Evolutionary conservation across 1,284 basidiomycete genomes (phyloP), one percentile per base, ranked within the genome.

Genomic region (Chalciporus sp.): DNA sequence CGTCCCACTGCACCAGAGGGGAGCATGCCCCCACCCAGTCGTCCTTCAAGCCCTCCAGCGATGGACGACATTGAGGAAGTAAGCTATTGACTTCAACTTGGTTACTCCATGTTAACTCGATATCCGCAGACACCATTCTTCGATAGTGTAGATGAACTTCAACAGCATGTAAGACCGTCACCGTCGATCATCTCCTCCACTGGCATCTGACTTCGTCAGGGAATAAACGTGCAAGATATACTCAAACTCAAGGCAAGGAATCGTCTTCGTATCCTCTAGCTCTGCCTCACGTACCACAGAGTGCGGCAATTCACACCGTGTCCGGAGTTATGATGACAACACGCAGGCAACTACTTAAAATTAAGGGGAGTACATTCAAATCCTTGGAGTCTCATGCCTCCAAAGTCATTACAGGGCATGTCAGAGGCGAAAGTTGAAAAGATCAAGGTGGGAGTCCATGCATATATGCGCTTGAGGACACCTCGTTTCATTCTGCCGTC

Each of bases 401-500:
- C 53, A 51, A 56, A 49, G 3, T 40, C 42, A 42, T 56, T n/a
- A 14, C 55, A 90, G 87, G 89, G 89, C 28, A 86, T 91, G 81
- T 92, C 90, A 3, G 90, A 92, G 61, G 91, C 94, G 2, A 97
- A 97, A 70, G 92, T 97, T 0, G 94, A 97, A 67, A 97, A 97
- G 70, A 91, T 97, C 64, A 96, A 96, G 78, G 94, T 86, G 55
- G 31, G 29, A 33, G 9, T 39, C 9, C n/a, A 12, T 35, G 42
- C 19, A 47, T 29, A 29, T 29, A 35, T 35, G 33, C 33, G 68
- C 42, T 27, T 40, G 19, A 29, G 49, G 45, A 52, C n/a, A 52
- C 37, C 47, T 44, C 45, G 19, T 26, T 52, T 46, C 16, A 49
- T 44, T 3, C 7, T 39, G 46, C 33, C 20, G 44, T 50, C 20